Evolutionary conservation across 495 filamentous ascomycete genomes (phyloP).

Genomic region (Cetradonia linearis): DNA sequence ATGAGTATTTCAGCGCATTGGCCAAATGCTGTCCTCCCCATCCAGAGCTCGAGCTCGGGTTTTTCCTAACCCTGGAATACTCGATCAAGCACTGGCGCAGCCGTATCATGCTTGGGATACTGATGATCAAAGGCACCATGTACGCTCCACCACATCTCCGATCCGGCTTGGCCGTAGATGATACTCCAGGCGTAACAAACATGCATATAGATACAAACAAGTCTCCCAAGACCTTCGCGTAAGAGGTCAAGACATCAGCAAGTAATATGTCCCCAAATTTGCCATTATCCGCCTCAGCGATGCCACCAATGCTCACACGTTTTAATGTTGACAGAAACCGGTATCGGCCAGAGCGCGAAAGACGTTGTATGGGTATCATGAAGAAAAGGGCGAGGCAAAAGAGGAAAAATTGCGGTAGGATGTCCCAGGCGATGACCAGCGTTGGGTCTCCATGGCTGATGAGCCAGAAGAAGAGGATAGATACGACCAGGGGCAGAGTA

Average conservation of each 20-base stretch:
- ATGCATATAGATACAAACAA: conserved; percentile 83
- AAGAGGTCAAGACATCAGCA: conserved; percentile 91
- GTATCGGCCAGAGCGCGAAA: conserved; percentile 61
- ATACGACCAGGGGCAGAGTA: conserved; percentile 55
- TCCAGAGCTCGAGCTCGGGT: conserved; percentile 30
- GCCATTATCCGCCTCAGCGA: conserved; percentile 70
- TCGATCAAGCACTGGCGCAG: conserved; percentile 89
- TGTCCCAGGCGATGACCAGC: conserved; percentile 62
- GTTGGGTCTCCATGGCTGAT: conserved; percentile 57
- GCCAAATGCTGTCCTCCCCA: conserved; percentile 77
- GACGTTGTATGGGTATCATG: conserved; percentile 57
- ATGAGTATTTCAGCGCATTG: conserved; percentile 87
- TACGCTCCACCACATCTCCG: conserved; percentile 66
- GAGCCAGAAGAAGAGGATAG: conserved; percentile 71
- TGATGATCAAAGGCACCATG: conserved; percentile 69
- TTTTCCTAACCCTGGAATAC: conserved; percentile 58
- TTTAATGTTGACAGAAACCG: conserved; percentile 62
- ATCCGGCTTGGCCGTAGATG: conserved; percentile 70
- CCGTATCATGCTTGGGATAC: conserved; percentile 72
- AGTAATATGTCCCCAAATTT: conserved; percentile 88
- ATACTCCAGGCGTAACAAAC: conserved; percentile 59
- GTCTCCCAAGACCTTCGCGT: conserved; percentile 83
- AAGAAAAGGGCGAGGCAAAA: conserved; percentile 58
- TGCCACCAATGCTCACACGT: conserved; percentile 63
- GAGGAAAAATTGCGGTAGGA: conserved; percentile 73